phyloP scores from a whole-genome alignment of 139 green algal species.

The Chlamydomonas incerta region DNA sequence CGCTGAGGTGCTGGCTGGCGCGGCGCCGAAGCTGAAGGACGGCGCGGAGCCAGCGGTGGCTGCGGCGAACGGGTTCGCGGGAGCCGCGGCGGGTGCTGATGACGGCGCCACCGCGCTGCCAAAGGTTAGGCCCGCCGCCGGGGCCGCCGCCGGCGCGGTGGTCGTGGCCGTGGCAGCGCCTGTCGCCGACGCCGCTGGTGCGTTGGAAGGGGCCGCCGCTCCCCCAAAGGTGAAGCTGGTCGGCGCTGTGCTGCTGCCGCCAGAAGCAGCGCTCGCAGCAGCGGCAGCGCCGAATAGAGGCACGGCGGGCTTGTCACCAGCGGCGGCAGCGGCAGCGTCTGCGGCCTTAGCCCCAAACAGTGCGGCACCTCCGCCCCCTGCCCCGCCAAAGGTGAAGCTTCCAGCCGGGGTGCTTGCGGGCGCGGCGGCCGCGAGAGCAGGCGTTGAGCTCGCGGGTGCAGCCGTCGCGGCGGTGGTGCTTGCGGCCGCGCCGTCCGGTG shows the following conservation, averaged over 20 bases:
- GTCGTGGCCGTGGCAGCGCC: not conserved
- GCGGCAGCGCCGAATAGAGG: not conserved
- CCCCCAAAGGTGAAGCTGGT: not conserved
- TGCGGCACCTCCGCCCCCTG: not conserved
- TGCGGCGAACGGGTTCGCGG: not conserved
- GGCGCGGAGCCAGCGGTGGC: not conserved
- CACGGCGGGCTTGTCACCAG: not conserved
- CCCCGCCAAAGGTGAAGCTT: not conserved
- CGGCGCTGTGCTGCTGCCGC: not conserved
- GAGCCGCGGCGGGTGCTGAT: not conserved
- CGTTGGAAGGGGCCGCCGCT: not conserved
- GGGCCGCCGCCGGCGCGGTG: not conserved
- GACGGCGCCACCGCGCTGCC: not conserved
- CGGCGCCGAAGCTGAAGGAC: slow-evolving; percentile 10
- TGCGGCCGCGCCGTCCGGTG: not conserved
- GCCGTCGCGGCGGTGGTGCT: not conserved
- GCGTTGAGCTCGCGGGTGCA: not conserved
- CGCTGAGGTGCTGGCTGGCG: not conserved
- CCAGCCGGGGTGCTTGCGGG: not conserved
- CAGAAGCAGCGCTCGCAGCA: not conserved
- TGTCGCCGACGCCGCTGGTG: too few relatives aligned
- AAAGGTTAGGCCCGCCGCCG: not conserved
- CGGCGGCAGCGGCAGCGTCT: not conserved
- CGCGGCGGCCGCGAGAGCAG: not conserved
- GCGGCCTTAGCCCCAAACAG: not conserved